These are phyloP conservation scores for Candida incommunis DNA, from an alignment of 805 yeast species.

Conservation along the genomic window DNA sequence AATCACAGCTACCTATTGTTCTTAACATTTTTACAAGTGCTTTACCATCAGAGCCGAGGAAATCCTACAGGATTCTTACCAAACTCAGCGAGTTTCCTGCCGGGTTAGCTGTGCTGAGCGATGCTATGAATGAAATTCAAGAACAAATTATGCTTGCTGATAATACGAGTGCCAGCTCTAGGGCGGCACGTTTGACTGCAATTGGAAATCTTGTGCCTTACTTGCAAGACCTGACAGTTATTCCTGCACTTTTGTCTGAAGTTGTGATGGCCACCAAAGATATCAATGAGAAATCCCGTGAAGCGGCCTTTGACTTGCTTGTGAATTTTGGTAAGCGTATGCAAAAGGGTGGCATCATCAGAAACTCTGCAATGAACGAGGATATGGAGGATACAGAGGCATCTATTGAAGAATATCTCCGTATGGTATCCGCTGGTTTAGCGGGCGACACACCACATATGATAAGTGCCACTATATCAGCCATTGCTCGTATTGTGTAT, in stretches of 20 bases:
- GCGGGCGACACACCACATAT: constrained; percentile 90
- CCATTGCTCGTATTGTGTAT: constrained; percentile 71
- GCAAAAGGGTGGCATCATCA: constrained; percentile 49
- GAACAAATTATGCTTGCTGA: constrained; percentile 34
- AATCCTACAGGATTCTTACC: constrained; percentile 60
- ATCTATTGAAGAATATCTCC: constrained; percentile 66
- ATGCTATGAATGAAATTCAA: constrained; percentile 45
- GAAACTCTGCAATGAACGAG: constrained; percentile 51
- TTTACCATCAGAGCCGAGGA: constrained; percentile 46
- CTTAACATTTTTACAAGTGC: constrained; percentile 43
- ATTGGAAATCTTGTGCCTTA: constrained; percentile 54
- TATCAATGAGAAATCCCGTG: constrained; percentile 82
- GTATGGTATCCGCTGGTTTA: constrained; percentile 90
- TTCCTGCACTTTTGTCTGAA: constrained; percentile 76
- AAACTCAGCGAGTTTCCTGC: constrained; percentile 54
- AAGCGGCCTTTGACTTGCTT: constrained; percentile 58
- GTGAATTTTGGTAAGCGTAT: constrained; percentile 71
- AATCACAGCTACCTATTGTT: constrained; percentile 58
- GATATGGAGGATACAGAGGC: constrained; percentile 58
- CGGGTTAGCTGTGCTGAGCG: constrained; percentile 41
- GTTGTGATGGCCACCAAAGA: constrained; percentile 84
- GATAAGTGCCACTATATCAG: constrained; percentile 93
- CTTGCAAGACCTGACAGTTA: constrained; percentile 47
- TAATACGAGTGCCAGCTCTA: constrained; percentile 53
- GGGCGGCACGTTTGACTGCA: constrained; percentile 66